Percentiles rank a stretch among this genome's conserved stretches.
These are phyloP conservation scores for Phytophthora idaei DNA, from an alignment of 352 stramenopile genomes.

Conservation along the genomic window DNA sequence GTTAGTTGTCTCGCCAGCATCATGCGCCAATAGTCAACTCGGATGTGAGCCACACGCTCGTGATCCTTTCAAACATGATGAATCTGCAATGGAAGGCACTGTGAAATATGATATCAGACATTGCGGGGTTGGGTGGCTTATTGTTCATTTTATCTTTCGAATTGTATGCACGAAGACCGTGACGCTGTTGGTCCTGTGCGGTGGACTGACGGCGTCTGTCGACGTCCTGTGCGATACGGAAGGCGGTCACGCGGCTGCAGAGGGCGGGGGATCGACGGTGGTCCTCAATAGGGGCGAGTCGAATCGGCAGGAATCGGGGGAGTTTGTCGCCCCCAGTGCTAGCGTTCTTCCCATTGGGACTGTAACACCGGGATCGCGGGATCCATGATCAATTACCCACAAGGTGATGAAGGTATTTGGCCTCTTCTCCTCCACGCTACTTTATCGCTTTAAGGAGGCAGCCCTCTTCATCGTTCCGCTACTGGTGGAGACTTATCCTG, in stretches of 20 bases:
- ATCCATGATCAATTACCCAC: slow-evolving; percentile 76
- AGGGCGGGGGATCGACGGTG: slow-evolving; percentile 33
- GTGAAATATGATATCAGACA: not conserved
- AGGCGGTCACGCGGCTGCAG: slow-evolving; percentile 24
- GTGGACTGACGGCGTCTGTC: slow-evolving; percentile 23
- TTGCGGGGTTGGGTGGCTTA: not conserved
- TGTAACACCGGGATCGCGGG: slow-evolving; percentile 75
- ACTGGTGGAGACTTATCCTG: slow-evolving; percentile 70
- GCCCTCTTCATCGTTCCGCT: slow-evolving; percentile 18
- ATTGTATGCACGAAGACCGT: slow-evolving; percentile 28
- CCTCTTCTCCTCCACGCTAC: slow-evolving; percentile 28
- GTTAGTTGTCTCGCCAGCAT: slow-evolving; percentile 43
- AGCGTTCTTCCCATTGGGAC: slow-evolving; percentile 47
- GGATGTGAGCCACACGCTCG: slow-evolving; percentile 24
- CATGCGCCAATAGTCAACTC: slow-evolving; percentile 3
- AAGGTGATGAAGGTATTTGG: slow-evolving; percentile 80
- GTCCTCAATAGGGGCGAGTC: slow-evolving; percentile 12
- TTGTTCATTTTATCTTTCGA: not conserved
- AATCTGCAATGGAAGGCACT: not conserved
- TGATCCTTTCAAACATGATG: slow-evolving; percentile 17
- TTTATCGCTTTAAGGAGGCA: slow-evolving; percentile 2
- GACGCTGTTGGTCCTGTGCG: slow-evolving; percentile 14
- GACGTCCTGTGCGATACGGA: slow-evolving; percentile 41
- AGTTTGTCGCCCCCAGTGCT: slow-evolving; percentile 43
- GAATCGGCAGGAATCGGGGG: slow-evolving; percentile 16